A percentile compares a stretch with the other conserved stretches of the same genome.
Evolutionary conservation across 768 basidiomycete species (phyloP).

Genomic region (Calocybe cyanea): DNA sequence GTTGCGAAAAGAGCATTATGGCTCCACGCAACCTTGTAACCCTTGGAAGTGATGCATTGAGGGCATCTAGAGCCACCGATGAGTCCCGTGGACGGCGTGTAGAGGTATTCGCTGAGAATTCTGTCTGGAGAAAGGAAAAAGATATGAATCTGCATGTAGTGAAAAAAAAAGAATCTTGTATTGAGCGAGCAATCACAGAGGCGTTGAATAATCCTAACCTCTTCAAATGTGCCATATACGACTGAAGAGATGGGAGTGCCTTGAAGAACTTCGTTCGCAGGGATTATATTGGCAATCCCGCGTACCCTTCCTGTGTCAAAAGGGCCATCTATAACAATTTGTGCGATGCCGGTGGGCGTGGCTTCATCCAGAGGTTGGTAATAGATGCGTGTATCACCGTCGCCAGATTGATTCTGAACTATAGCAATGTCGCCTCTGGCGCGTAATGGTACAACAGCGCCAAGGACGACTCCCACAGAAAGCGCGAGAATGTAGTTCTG

Average conservation of each 20-base stretch:
- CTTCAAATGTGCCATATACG: too few relatives aligned
- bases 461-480: background rate
- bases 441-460: background rate
- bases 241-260: conserved; percentile 3
- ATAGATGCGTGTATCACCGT: conserved; percentile 4
- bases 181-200: too few relatives aligned
- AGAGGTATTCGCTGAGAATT: conserved; percentile 2
- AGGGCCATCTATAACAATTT: background rate
- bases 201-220: too few relatives aligned
- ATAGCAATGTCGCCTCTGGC: background rate
- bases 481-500: background rate
- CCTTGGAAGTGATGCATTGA: background rate
- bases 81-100: background rate
- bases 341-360: background rate
- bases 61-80: background rate
- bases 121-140: conserved; percentile 2
- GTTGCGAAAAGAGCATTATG: background rate
- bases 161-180: too few relatives aligned
- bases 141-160: background rate
- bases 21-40: background rate
- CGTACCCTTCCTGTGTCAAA: background rate
- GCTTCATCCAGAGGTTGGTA: background rate
- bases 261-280: background rate
- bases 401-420: background rate
- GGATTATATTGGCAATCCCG: background rate